Percentiles rank a stretch among this genome's conserved stretches.
phyloP scores from a whole-genome alignment of 2,329 filamentous ascomycete species.

The Epichloe sibirici region DNA sequence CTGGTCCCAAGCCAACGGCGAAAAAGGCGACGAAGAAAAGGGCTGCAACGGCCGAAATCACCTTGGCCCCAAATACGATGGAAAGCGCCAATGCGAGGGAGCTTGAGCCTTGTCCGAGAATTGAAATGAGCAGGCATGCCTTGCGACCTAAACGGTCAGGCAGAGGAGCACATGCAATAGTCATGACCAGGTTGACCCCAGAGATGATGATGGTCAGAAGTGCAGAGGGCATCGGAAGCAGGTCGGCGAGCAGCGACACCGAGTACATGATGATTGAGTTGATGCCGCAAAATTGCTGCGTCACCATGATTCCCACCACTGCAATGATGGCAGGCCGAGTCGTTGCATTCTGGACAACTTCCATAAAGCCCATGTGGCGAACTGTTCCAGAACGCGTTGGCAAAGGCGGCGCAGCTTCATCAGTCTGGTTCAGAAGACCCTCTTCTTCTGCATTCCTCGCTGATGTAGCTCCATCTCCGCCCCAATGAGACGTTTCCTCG shows the following conservation, averaged over 20 bases:
- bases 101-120: slow-evolving; percentile 70
- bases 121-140: slow-evolving; percentile 68
- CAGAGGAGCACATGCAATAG: slow-evolving; percentile 67
- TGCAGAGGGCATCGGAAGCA: slow-evolving; percentile 71
- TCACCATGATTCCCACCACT: slow-evolving; percentile 81
- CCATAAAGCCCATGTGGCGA: slow-evolving; percentile 43
- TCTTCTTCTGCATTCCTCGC: slow-evolving; percentile 49
- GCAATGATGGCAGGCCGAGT: slow-evolving; percentile 68
- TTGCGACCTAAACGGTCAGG: slow-evolving; percentile 84
- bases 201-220: slow-evolving; percentile 82
- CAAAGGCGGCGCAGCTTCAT: slow-evolving; percentile 7
- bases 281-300: slow-evolving; percentile 86
- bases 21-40: slow-evolving; percentile 83
- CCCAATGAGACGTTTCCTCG: slow-evolving; percentile 57
- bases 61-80: slow-evolving; percentile 59
- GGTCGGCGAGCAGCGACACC: slow-evolving; percentile 69
- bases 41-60: slow-evolving; percentile 70
- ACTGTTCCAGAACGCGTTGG: neutral
- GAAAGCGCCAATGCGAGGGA: slow-evolving; percentile 69
- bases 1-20: slow-evolving; percentile 79
- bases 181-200: slow-evolving; percentile 73
- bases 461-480: slow-evolving; percentile 24
- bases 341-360: slow-evolving; percentile 53
- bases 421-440: slow-evolving; percentile 43
- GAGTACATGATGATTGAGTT: slow-evolving; percentile 99